phyloP scores from a whole-genome alignment of 345 rosid genomes.

The Odontarrhena argentea region DNA sequence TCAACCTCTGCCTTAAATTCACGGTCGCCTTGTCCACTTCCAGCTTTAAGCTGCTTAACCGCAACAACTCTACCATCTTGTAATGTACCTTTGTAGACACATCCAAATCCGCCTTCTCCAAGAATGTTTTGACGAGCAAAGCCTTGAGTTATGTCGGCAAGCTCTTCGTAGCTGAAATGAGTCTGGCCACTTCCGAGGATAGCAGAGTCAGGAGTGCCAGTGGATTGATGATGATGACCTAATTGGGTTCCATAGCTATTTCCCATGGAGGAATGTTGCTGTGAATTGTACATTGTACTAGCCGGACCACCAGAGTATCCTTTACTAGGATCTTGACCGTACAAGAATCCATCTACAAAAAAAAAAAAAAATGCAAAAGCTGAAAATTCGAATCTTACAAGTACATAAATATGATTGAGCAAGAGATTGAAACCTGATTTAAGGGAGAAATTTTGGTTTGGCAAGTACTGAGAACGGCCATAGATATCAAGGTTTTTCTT shows the following conservation, averaged over 20 bases:
- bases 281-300: slow-evolving; percentile 48
- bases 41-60: slow-evolving; percentile 89
- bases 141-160: slow-evolving; percentile 77
- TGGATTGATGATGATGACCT: slow-evolving; percentile 38
- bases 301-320: slow-evolving; percentile 45
- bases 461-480: slow-evolving; percentile 45
- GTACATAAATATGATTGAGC: background rate
- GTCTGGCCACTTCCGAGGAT: slow-evolving; percentile 53
- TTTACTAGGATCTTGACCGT: slow-evolving; percentile 45
- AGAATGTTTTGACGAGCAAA: slow-evolving; percentile 68
- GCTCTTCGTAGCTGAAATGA: slow-evolving; percentile 69
- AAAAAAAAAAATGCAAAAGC: slow-evolving; percentile 11
- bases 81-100: slow-evolving; percentile 67
- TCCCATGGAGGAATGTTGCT: slow-evolving; percentile 39
- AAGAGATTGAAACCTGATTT: slow-evolving; percentile 53
- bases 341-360: slow-evolving; percentile 55
- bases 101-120: slow-evolving; percentile 98
- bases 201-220: slow-evolving; percentile 53
- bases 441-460: slow-evolving; percentile 49
- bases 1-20: slow-evolving; percentile 96
- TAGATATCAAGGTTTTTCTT: slow-evolving; percentile 43
- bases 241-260: slow-evolving; percentile 55
- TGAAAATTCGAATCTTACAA: background rate
- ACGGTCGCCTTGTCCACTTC: slow-evolving; percentile 93
- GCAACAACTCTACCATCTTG: slow-evolving; percentile 70